A percentile compares a stretch with the other conserved stretches of the same genome.
Evolutionary conservation across 2,329 filamentous ascomycete genomes (phyloP).

Genomic region (Anthostomella pinea): DNA sequence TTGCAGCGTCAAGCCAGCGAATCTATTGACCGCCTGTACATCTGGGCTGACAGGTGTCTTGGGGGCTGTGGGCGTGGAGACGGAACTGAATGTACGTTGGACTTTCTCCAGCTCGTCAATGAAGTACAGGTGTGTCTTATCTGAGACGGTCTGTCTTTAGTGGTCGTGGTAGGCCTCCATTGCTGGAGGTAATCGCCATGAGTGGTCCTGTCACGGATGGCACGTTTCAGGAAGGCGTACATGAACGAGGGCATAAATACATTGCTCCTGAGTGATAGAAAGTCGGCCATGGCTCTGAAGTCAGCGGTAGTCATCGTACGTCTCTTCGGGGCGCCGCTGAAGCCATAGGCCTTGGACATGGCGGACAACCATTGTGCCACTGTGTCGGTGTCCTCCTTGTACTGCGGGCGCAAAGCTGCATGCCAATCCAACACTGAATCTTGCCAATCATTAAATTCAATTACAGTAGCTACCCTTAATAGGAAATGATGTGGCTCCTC

Average conservation of each 20-base stretch:
- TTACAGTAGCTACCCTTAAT: no score
- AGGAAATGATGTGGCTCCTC: no score
- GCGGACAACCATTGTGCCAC: constrained; percentile 6
- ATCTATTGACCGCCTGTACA: no score
- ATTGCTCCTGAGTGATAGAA: neutral
- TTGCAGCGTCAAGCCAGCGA: no score
- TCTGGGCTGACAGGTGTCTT: neutral
- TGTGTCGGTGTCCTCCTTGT: constrained; percentile 4
- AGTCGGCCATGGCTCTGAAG: constrained; percentile 5
- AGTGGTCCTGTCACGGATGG: constrained; percentile 2
- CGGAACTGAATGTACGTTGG: neutral
- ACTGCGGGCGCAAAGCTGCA: constrained; percentile 1
- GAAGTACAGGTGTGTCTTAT: constrained; percentile 4
- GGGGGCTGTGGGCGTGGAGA: neutral
- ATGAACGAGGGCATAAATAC: constrained; percentile 2
- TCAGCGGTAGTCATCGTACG: constrained; percentile 1
- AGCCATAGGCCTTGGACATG: constrained; percentile 4
- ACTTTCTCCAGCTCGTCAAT: constrained; percentile 3
- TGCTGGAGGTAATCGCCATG: constrained; percentile 4
- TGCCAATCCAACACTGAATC: no score
- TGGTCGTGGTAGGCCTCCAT: neutral
- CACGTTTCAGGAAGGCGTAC: constrained; percentile 1
- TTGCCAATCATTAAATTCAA: no score
- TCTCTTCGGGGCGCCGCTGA: neutral
- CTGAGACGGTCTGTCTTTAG: neutral